phyloP scores from a whole-genome alignment of 1,284 basidiomycete species.

The Malassezia vespertilionis region DNA sequence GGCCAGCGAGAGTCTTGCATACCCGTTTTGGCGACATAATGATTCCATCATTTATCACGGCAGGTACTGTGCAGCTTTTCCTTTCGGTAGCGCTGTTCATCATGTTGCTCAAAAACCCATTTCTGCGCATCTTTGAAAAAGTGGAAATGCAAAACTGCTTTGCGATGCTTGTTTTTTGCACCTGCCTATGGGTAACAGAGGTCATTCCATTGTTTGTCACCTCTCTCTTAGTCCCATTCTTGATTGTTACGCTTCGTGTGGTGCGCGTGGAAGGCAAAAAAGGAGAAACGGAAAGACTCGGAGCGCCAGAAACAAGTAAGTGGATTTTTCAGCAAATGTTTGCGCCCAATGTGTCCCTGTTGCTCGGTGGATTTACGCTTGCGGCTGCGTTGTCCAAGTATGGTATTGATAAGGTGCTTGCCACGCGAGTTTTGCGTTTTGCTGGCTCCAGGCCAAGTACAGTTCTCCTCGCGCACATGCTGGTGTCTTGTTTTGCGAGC shows the following conservation, averaged over 20 bases:
- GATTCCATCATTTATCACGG: slow-evolving; percentile 34
- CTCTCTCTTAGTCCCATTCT: slow-evolving; percentile 73
- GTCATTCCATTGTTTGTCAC: slow-evolving; percentile 95
- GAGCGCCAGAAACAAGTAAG: slow-evolving; percentile 69
- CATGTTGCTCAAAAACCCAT: slow-evolving; percentile 38
- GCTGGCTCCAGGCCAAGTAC: slow-evolving; percentile 77
- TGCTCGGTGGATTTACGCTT: slow-evolving; percentile 83
- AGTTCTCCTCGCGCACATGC: slow-evolving; percentile 89
- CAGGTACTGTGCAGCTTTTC: slow-evolving; percentile 39
- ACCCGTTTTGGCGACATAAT: slow-evolving; percentile 29
- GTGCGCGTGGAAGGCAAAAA: slow-evolving; percentile 59
- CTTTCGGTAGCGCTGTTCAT: slow-evolving; percentile 33
- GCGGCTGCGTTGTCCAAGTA: slow-evolving; percentile 93
- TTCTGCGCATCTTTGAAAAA: slow-evolving; percentile 50
- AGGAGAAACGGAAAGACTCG: slow-evolving; percentile 51
- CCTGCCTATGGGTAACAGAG: slow-evolving; percentile 92
- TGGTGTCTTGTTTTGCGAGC: slow-evolving; percentile 88
- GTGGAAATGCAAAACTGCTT: slow-evolving; percentile 80
- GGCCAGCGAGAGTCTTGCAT: slow-evolving; percentile 10
- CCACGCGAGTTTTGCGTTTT: slow-evolving; percentile 78
- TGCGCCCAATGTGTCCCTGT: slow-evolving; percentile 75
- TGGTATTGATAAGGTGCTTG: slow-evolving; percentile 79
- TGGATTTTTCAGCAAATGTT: slow-evolving; percentile 58
- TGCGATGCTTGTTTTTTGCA: slow-evolving; percentile 79
- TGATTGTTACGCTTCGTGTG: slow-evolving; percentile 79